Percentiles rank a stretch among this genome's conserved stretches.
These are phyloP conservation scores for Globisporangium carolinianum DNA, from an alignment of 352 stramenopile species.

Conservation along the genomic window DNA sequence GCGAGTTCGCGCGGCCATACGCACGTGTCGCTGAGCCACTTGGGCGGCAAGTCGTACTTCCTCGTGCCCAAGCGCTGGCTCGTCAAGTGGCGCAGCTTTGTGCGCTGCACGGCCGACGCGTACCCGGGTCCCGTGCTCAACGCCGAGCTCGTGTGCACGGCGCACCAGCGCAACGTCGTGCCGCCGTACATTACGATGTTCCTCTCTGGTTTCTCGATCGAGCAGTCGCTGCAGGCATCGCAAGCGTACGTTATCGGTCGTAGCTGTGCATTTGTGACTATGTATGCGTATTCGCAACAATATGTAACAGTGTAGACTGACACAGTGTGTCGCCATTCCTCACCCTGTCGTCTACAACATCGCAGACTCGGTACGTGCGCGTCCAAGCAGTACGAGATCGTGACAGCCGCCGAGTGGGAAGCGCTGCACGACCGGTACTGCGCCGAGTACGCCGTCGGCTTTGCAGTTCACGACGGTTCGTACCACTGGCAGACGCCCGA, in stretches of 20 bases:
- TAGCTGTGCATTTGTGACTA: background rate
- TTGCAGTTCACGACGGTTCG: constrained; percentile 70
- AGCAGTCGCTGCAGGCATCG: constrained; percentile 65
- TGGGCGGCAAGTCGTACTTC: constrained; percentile 57
- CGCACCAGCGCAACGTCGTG: constrained; percentile 73
- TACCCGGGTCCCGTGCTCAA: constrained; percentile 72
- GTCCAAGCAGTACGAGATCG: constrained; percentile 81
- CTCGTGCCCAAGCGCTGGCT: constrained; percentile 85
- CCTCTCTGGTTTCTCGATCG: constrained; percentile 71
- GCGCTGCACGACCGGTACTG: constrained; percentile 73
- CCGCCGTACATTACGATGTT: constrained; percentile 85
- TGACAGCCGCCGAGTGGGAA: constrained; percentile 77
- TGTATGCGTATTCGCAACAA: background rate
- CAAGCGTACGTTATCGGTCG: constrained; percentile 41
- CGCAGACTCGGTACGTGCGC: constrained; percentile 37
- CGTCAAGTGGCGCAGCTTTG: constrained; percentile 71
- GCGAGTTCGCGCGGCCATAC: constrained; percentile 30
- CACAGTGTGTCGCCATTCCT: background rate
- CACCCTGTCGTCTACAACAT: too few relatives aligned
- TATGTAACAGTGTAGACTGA: background rate
- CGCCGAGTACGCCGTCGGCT: constrained; percentile 75
- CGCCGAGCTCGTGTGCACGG: constrained; percentile 69
- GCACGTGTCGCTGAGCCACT: constrained; percentile 44
- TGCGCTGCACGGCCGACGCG: constrained; percentile 49
- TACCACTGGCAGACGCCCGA: constrained; percentile 80